Evolutionary conservation across 2,329 filamentous ascomycete species (phyloP).

Genomic region (Sordariomycetes sp.): DNA sequence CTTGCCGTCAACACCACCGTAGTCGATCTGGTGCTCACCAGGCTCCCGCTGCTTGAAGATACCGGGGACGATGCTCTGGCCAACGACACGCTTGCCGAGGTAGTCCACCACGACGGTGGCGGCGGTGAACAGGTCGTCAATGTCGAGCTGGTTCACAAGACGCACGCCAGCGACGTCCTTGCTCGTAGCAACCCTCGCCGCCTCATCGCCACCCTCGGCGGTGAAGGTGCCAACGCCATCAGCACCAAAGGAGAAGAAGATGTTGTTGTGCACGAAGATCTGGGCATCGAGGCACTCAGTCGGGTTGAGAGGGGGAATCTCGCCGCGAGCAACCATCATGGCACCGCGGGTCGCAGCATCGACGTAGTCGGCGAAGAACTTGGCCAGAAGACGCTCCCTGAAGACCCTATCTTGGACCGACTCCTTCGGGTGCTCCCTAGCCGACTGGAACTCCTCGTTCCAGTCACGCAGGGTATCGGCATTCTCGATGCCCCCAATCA

Average conservation of each 20-base stretch:
- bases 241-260: conserved; percentile 97
- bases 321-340: conserved; percentile 80
- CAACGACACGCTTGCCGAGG: conserved; percentile 90
- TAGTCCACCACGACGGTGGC: conserved; percentile 96
- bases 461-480: conserved; percentile 91
- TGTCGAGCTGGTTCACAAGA: conserved; percentile 92
- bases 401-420: conserved; percentile 93
- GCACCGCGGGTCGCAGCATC: conserved; percentile 88
- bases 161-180: conserved; percentile 94
- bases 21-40: conserved; percentile 97
- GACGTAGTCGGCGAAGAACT: conserved; percentile 95
- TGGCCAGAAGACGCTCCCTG: conserved; percentile 83
- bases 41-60: conserved; percentile 98
- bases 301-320: conserved; percentile 87
- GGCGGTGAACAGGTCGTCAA: conserved; percentile 85
- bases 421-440: conserved; percentile 84
- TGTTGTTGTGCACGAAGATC: conserved; percentile 99
- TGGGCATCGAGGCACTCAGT: conserved; percentile 87
- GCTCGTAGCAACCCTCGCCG: conserved; percentile 85
- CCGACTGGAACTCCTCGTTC: conserved; percentile 99
- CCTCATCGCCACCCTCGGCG: conserved; percentile 91
- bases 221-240: conserved; percentile 97
- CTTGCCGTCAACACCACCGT: conserved; percentile 94
- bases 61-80: conserved; percentile 93
- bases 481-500: conserved; percentile 84